phyloP scores from a whole-genome alignment of 2,329 filamentous ascomycete genomes.

The Aspergillus jensenii region DNA sequence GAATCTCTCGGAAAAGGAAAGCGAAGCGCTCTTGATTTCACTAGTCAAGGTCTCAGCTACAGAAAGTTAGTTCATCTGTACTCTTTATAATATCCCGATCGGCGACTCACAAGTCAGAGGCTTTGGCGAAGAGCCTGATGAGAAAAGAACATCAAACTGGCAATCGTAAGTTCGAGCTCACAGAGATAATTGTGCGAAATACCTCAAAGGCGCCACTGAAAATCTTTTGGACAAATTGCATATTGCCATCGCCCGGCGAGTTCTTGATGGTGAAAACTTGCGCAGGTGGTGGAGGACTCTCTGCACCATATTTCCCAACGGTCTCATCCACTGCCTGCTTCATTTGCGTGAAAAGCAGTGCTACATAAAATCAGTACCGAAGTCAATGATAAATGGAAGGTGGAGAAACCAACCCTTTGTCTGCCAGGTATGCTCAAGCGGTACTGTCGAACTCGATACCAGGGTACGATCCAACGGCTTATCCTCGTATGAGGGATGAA shows the following conservation, averaged over 20 bases:
- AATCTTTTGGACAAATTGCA: slow-evolving; percentile 86
- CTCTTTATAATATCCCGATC: not conserved
- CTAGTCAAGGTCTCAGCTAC: slow-evolving; percentile 64
- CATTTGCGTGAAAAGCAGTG: slow-evolving; percentile 62
- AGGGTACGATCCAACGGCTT: slow-evolving; percentile 75
- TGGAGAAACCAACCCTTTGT: slow-evolving; percentile 58
- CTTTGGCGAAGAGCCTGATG: slow-evolving; percentile 66
- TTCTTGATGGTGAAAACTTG: slow-evolving; percentile 80
- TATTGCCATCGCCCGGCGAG: slow-evolving; percentile 62
- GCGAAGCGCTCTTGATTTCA: slow-evolving; percentile 65
- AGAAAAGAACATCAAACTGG: slow-evolving; percentile 87
- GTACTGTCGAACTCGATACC: slow-evolving; percentile 68
- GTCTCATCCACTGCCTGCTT: slow-evolving; percentile 64
- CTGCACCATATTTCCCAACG: slow-evolving; percentile 58
- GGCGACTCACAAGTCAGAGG: slow-evolving; percentile 51
- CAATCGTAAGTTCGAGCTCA: slow-evolving; percentile 12
- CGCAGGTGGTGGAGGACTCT: slow-evolving; percentile 75
- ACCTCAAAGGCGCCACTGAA: slow-evolving; percentile 82
- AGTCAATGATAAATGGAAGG: not conserved
- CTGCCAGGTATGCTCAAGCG: slow-evolving; percentile 77
- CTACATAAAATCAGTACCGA: slow-evolving; percentile 26
- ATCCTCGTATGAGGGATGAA: slow-evolving; percentile 64
- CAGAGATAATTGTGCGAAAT: slow-evolving; percentile 9
- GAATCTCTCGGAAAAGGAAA: slow-evolving; percentile 74
- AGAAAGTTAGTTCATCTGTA: slow-evolving; percentile 9